These are phyloP conservation scores for Eremothecium cymbalariae DNA, from an alignment of 1,139 yeast species.

Conservation along the genomic window DNA sequence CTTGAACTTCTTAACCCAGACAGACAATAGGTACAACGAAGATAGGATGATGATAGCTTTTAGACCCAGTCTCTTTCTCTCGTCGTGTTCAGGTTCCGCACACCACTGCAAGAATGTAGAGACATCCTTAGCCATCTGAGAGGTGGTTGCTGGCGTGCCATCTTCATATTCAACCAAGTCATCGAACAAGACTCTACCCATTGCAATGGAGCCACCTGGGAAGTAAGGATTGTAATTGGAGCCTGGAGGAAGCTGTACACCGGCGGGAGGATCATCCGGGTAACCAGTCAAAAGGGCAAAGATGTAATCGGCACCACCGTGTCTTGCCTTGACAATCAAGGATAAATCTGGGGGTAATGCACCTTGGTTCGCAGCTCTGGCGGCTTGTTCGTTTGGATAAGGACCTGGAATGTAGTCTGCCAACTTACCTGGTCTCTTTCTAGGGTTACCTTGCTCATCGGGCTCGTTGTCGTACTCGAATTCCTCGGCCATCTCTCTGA, in stretches of 20 bases:
- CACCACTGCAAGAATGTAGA: conserved; percentile 96
- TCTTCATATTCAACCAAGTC: conserved; percentile 97
- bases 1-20: conserved; percentile 96
- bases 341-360: conserved; percentile 98
- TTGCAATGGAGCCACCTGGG: conserved; percentile 99
- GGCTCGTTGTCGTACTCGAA: conserved; percentile 98
- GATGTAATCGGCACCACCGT: conserved; percentile 94
- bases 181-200: conserved; percentile 97
- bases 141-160: conserved; percentile 96
- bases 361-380: conserved; percentile 99
- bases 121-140: conserved; percentile 99
- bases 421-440: conserved; percentile 96
- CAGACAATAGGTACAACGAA: conserved; percentile 69
- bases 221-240: conserved; percentile 98
- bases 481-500: conserved; percentile 89
- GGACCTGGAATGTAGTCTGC: conserved; percentile 95
- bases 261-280: conserved; percentile 98
- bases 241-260: conserved; percentile 87
- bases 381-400: conserved; percentile 96
- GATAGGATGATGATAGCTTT: conserved; percentile 81
- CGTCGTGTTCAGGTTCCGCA: conserved; percentile 97
- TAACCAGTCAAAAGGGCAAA: conserved; percentile 94
- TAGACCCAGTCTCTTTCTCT: conserved; percentile 93
- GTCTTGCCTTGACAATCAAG: conserved; percentile 96
- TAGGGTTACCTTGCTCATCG: conserved; percentile 98